Conservation (phyloP, 2,329 filamentous ascomycete species). For the Pseudohalonectria lignicola region DNA sequence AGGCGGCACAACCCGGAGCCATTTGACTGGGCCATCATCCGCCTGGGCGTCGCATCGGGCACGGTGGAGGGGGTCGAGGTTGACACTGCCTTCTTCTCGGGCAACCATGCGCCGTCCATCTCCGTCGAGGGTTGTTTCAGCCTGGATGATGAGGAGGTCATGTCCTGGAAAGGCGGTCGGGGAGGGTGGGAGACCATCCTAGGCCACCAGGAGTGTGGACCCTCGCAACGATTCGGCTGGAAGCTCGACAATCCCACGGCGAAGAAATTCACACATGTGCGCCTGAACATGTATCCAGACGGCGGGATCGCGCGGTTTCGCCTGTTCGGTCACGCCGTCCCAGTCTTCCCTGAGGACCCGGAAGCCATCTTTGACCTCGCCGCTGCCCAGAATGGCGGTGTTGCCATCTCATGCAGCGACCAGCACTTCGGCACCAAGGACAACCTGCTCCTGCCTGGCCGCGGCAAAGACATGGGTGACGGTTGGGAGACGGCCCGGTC, state of each 20-base stretch:
- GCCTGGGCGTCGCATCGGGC: slow-evolving; percentile 59
- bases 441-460: slow-evolving; percentile 30
- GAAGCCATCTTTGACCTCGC: slow-evolving; percentile 63
- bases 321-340: slow-evolving; percentile 64
- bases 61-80: slow-evolving; percentile 65
- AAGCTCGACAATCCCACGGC: slow-evolving; percentile 40
- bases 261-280: slow-evolving; percentile 68
- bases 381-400: slow-evolving; percentile 66
- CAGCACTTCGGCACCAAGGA: slow-evolving; percentile 68
- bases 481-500: slow-evolving; percentile 79
- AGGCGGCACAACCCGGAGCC: slow-evolving; percentile 51
- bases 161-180: slow-evolving; percentile 45
- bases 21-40: slow-evolving; percentile 58
- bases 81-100: slow-evolving; percentile 72
- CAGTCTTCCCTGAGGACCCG: slow-evolving; percentile 59
- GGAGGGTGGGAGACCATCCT: slow-evolving; percentile 66
- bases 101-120: slow-evolving; percentile 71
- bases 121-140: slow-evolving; percentile 68
- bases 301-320: slow-evolving; percentile 75
- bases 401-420: slow-evolving; percentile 67
- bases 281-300: slow-evolving; percentile 77
- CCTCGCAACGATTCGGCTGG: slow-evolving; percentile 65
- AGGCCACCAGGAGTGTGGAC: slow-evolving; percentile 59
- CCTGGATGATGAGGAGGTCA: slow-evolving; percentile 50
- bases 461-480: slow-evolving; percentile 69